These are phyloP conservation scores for Inga leiocalycina DNA, from an alignment of 306 rosid species.

Conservation along the genomic window DNA sequence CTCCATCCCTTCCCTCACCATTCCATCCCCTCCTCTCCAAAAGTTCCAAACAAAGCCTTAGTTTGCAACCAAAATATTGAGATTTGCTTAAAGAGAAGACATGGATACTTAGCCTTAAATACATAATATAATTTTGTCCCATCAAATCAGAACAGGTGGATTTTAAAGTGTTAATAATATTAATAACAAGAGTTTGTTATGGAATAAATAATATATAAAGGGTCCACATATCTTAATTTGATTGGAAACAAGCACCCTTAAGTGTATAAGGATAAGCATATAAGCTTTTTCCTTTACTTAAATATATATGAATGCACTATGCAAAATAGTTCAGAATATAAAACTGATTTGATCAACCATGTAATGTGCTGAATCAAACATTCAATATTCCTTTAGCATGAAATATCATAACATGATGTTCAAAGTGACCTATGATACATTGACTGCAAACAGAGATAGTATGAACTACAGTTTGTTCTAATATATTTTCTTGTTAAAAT, in stretches of 20 bases:
- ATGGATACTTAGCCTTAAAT: background rate
- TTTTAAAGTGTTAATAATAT: background rate
- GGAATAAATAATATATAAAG: background rate
- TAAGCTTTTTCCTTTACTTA: background rate
- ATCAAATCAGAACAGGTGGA: background rate
- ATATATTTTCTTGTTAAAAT: conserved; percentile 4
- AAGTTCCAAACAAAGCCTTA: conserved; percentile 14
- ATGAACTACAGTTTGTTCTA: background rate
- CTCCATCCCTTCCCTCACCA: background rate
- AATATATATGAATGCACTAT: conserved; percentile 1
- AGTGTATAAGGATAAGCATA: background rate
- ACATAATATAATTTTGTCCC: background rate
- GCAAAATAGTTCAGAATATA: background rate
- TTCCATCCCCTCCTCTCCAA: conserved; percentile 2
- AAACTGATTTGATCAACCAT: conserved; percentile 12
- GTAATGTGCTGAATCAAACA: conserved; percentile 6
- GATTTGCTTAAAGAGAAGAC: background rate
- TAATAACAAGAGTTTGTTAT: background rate
- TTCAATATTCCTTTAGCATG: background rate
- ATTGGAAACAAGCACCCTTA: background rate
- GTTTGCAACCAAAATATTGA: background rate
- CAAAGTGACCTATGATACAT: background rate
- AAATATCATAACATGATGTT: background rate
- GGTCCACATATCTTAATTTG: too few species aligned
- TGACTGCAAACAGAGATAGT: background rate